Evolutionary conservation across 2,329 filamentous ascomycete genomes (phyloP), one percentile per base, ranked within the genome.

Genomic region (Emmonsia crescens): DNA sequence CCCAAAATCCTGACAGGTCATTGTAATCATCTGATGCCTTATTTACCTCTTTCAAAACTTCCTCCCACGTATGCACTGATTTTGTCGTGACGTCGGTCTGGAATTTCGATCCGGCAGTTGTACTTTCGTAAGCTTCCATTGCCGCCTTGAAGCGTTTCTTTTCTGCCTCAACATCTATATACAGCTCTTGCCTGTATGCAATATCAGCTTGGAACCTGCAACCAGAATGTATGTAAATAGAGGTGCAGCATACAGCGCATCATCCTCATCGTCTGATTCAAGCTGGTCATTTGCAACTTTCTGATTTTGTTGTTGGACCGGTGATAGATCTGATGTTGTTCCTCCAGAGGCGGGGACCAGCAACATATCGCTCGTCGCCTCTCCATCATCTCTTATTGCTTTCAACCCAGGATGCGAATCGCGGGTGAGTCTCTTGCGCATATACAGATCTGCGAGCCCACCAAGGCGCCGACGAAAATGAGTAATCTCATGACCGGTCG

Each of bases 121-220:
- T 57, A 29, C 4, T 57, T 44, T 57, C 54, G 38, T 57, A 57
- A 16, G 36, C 54, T 27, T 57, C 54, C 54, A 57, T 42, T 29
- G 54, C 54, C 21, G n/a, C 36, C 27, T 42, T 57, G 54, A 57
- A 57, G 33, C 27, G 36, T 42, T 57, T 57, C 21, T 42, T 57
- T 44, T 40, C n/a, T 12, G n/a, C 21, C 29, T 57, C 54, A 9
- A 57, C 36, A 57, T 57, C 54, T 8, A 57, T 24, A n/a, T 57
- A 57, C 38, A 57, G 21, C 36, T 57, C 54, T 57, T 57, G 36
- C 6, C 54, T 57, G 29, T 14, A 19, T 54, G 14, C 29, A 33
- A 49, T 19, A n/a, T 54, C 51, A 54, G 51, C n/a, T 36, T 19
- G 14, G 46, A 54, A 33, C 36, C 29, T 36, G 51, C 29, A 6